These are phyloP conservation scores for Lasiodiplodia theobromae DNA, from an alignment of 2,329 filamentous ascomycete genomes.

Conservation along the genomic window DNA sequence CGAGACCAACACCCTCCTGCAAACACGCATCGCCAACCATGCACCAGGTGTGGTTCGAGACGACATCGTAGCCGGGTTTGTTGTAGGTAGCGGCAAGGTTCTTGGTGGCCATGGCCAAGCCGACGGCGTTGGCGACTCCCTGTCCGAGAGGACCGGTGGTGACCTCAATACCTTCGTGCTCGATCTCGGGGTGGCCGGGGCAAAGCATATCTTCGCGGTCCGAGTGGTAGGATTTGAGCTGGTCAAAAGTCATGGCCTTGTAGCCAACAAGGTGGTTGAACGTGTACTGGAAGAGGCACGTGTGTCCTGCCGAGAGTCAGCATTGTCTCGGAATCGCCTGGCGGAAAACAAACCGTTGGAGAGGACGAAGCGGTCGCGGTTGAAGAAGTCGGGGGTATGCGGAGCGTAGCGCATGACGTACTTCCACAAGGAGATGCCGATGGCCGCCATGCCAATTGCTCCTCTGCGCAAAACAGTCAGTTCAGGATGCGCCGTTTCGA, in stretches of 20 bases:
- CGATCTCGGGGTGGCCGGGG: constrained; percentile 65
- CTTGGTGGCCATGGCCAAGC: constrained; percentile 65
- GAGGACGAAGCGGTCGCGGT: constrained; percentile 68
- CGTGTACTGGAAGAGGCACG: constrained; percentile 62
- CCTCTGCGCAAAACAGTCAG: constrained; percentile 45
- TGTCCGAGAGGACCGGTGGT: constrained; percentile 67
- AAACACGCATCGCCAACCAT: constrained; percentile 67
- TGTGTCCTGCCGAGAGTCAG: constrained; percentile 50
- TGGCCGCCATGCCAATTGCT: constrained; percentile 68
- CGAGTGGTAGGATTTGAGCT: constrained; percentile 64
- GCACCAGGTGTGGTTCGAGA: constrained; percentile 63
- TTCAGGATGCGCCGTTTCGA: not conserved
- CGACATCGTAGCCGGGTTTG: constrained; percentile 55
- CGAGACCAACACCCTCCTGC: constrained; percentile 65
- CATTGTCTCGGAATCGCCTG: not conserved
- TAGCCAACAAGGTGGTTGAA: constrained; percentile 63
- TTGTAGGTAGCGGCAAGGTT: constrained; percentile 64
- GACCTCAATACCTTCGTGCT: constrained; percentile 64
- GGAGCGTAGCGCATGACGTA: constrained; percentile 69
- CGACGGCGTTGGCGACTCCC: constrained; percentile 67
- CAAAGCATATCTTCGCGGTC: constrained; percentile 57
- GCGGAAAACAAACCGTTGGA: constrained; percentile 57
- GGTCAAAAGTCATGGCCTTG: constrained; percentile 62
- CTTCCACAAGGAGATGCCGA: constrained; percentile 68
- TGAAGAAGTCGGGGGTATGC: constrained; percentile 63